phyloP scores from a whole-genome alignment of 352 stramenopile species.

The Phytophthora constricta region DNA sequence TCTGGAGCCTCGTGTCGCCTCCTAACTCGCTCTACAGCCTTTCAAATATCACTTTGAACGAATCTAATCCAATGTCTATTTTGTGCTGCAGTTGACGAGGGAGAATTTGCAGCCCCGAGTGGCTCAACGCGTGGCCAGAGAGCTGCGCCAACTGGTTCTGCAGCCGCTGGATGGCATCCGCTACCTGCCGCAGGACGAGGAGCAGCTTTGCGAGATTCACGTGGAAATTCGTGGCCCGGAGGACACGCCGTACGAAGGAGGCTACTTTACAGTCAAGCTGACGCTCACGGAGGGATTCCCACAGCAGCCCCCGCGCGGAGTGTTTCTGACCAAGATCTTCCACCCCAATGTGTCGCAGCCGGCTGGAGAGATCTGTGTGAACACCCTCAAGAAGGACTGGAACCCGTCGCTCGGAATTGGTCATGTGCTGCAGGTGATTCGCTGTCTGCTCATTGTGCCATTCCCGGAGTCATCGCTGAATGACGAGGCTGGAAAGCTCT shows the following conservation, averaged over 20 bases:
- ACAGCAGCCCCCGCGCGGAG: conserved; percentile 84
- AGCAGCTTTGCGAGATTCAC: conserved; percentile 93
- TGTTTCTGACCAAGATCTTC: conserved; percentile 99
- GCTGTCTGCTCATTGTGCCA: conserved; percentile 99
- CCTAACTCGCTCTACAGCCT: neutral
- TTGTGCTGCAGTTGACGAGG: conserved; percentile 39
- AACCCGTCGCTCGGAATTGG: conserved; percentile 92
- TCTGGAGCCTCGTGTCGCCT: conserved; percentile 5
- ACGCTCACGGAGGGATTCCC: conserved; percentile 90
- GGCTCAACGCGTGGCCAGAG: conserved; percentile 90
- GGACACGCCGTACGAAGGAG: conserved; percentile 97
- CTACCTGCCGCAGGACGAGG: conserved; percentile 92
- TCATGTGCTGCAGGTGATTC: conserved; percentile 98
- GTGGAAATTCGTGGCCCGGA: conserved; percentile 97
- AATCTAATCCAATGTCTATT: conserved; percentile 19
- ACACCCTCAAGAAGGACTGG: conserved; percentile 99
- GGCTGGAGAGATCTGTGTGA: conserved; percentile 99
- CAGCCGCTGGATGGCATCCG: conserved; percentile 92
- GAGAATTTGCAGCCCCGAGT: conserved; percentile 90
- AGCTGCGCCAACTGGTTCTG: conserved; percentile 93
- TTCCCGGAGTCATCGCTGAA: conserved; percentile 99
- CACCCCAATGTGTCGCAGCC: conserved; percentile 98
- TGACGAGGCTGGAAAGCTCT: conserved; percentile 98
- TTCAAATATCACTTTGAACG: conserved; percentile 1
- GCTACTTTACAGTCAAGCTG: conserved; percentile 97